A percentile compares a stretch with the other conserved stretches of the same genome.
Evolutionary conservation across 768 basidiomycete genomes (phyloP).

Genomic region (Ramaria rubella): DNA sequence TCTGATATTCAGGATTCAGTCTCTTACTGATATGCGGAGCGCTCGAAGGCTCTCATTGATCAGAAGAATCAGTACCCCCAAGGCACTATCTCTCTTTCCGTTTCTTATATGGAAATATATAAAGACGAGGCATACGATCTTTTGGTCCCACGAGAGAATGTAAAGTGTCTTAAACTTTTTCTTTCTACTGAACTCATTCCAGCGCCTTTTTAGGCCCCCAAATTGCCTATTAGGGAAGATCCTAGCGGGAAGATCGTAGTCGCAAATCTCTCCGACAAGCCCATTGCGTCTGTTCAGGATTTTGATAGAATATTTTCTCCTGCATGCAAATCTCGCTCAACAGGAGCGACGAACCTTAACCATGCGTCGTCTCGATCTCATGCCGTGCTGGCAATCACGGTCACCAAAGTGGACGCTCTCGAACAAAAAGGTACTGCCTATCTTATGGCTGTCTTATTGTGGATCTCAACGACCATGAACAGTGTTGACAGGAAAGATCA

Average conservation of each 20-base stretch:
- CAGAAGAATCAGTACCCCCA: conserved; percentile 35
- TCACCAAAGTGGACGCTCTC: conserved; percentile 48
- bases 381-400: conserved; percentile 73
- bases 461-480: neutral
- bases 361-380: conserved; percentile 82
- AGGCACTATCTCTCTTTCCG: conserved; percentile 41
- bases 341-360: conserved; percentile 83
- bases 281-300: conserved; percentile 37
- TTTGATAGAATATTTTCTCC: conserved; percentile 39
- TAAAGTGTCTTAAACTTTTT: too few relatives aligned
- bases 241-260: conserved; percentile 48
- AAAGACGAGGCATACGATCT: conserved; percentile 89
- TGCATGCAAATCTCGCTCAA: conserved; percentile 45
- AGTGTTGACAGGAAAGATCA: conserved; percentile 73
- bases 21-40: neutral
- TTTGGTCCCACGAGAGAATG: conserved; percentile 63
- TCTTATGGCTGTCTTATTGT: neutral
- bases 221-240: conserved; percentile 51
- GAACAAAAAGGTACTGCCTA: conserved; percentile 13
- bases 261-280: conserved; percentile 39
- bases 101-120: conserved; percentile 88
- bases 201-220: conserved; percentile 43
- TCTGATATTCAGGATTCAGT: too few relatives aligned
- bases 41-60: conserved; percentile 48
- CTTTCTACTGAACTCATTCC: neutral